phyloP scores from a whole-genome alignment of 257 asterid species.

The Scutellaria baicalensis region DNA sequence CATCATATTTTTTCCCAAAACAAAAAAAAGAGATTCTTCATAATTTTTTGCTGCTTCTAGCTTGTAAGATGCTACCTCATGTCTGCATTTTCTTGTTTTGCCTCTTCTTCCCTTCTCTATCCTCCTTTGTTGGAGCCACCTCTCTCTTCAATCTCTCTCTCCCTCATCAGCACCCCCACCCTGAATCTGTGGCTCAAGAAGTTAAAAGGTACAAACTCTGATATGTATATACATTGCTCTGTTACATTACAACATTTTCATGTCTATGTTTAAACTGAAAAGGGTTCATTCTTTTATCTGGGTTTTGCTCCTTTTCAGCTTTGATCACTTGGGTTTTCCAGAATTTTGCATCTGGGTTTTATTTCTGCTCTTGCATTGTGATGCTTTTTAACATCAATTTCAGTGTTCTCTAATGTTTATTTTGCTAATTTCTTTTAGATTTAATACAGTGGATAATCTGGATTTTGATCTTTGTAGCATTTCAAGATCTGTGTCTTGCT shows the following conservation, averaged over 20 bases:
- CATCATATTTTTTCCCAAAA: too few species aligned
- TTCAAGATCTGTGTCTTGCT: slow-evolving; percentile 28
- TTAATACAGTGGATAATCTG: not conserved
- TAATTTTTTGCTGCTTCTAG: slow-evolving; percentile 1
- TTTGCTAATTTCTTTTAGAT: not conserved
- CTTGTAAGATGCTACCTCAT: slow-evolving; percentile 21
- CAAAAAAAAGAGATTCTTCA: not conserved
- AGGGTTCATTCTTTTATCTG: not conserved
- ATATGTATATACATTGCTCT: too few species aligned
- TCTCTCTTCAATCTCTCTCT: slow-evolving; percentile 34
- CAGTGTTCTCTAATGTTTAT: not conserved
- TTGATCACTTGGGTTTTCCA: slow-evolving; percentile 10
- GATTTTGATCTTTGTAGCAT: slow-evolving; percentile 10
- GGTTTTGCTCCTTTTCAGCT: slow-evolving; percentile 15
- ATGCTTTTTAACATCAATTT: not conserved
- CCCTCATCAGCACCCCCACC: slow-evolving; percentile 42
- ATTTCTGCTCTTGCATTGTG: slow-evolving; percentile 1
- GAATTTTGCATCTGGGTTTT: slow-evolving; percentile 16
- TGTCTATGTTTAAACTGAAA: not conserved
- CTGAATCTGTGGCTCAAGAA: slow-evolving; percentile 39
- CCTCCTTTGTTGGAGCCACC: slow-evolving; percentile 13
- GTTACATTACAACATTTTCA: not conserved
- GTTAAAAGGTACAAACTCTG: slow-evolving; percentile 29
- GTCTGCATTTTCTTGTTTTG: slow-evolving; percentile 27
- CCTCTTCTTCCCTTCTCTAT: slow-evolving; percentile 11